A percentile compares a stretch with the other conserved stretches of the same genome.
Conservation (phyloP, 495 filamentous ascomycete genomes). For the Paragyromitra xinjiangensis region DNA sequence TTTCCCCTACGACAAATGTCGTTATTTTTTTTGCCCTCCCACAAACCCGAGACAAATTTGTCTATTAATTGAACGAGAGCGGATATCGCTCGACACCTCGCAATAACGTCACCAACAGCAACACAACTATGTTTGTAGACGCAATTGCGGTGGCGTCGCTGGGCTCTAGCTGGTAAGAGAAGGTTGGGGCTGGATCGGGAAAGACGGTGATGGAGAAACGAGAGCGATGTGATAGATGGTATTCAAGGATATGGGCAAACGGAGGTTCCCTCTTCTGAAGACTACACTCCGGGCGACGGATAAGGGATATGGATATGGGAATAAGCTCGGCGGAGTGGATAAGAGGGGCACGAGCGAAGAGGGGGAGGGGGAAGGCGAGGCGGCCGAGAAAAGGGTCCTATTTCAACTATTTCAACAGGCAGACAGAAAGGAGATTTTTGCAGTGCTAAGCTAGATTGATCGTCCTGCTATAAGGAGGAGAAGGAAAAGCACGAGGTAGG, state of each 20-base stretch:
- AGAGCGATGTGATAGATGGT: conserved; percentile 16
- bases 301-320: conserved; percentile 23
- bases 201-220: conserved; percentile 16
- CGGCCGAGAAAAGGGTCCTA: conserved; percentile 43
- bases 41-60: background rate
- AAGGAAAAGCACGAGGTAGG: conserved; percentile 32
- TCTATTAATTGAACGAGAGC: conserved; percentile 13
- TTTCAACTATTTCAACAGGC: conserved; percentile 33
- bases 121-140: conserved; percentile 10
- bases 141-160: conserved; percentile 36
- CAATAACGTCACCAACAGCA: conserved; percentile 25
- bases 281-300: conserved; percentile 28
- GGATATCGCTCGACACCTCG: conserved; percentile 5
- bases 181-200: conserved; percentile 12
- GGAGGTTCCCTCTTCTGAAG: conserved; percentile 14
- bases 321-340: conserved; percentile 10
- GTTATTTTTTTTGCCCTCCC: conserved; percentile 3
- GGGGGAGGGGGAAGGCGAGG: conserved; percentile 16
- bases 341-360: conserved; percentile 13
- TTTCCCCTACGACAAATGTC: conserved; percentile 11
- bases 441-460: conserved; percentile 38
- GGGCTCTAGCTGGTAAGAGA: background rate
- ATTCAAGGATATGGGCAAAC: conserved; percentile 43
- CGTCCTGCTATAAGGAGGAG: conserved; percentile 8
- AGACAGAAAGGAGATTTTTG: conserved; percentile 33